phyloP scores from a whole-genome alignment of 2,329 filamentous ascomycete species.

The Nigrospora oryzae region DNA sequence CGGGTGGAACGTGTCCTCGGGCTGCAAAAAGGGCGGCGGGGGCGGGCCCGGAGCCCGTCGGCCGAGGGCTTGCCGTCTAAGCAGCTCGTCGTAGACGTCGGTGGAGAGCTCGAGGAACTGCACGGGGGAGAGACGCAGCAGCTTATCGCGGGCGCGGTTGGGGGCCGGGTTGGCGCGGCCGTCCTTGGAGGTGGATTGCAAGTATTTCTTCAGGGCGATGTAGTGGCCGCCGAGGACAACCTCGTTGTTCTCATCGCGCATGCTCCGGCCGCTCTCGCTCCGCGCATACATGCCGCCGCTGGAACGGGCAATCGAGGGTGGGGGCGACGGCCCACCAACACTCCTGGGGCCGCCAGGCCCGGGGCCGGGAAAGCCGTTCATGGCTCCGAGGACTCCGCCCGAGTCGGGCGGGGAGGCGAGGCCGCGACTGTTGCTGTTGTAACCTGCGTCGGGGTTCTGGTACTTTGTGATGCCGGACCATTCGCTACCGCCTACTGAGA shows the following conservation, averaged over 20 bases:
- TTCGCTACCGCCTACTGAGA: conserved; percentile 77
- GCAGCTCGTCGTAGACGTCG: conserved; percentile 91
- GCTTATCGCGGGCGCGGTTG: conserved; percentile 90
- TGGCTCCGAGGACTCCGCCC: conserved; percentile 49
- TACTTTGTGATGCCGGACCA: conserved; percentile 68
- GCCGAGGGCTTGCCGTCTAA: conserved; percentile 69
- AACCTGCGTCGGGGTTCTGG: conserved; percentile 44
- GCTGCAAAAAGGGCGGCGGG: conserved; percentile 66
- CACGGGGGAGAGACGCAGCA: conserved; percentile 78
- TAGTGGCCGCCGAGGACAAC: conserved; percentile 72
- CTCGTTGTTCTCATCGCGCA: conserved; percentile 52
- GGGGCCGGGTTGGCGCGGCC: conserved; percentile 66
- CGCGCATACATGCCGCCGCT: conserved; percentile 68
- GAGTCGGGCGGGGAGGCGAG: conserved; percentile 64
- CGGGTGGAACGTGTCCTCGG: conserved; percentile 86
- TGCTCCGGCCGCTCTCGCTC: conserved; percentile 56
- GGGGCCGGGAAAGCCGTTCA: conserved; percentile 42
- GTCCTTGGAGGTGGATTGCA: conserved; percentile 63
- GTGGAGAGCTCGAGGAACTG: conserved; percentile 98
- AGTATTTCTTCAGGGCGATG: conserved; percentile 65
- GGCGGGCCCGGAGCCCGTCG: conserved; percentile 43
- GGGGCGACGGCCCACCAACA: conserved; percentile 66
- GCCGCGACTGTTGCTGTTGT: conserved; percentile 42
- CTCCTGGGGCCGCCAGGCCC: conserved; percentile 43
- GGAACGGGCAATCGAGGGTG: conserved; percentile 77